phyloP scores from a whole-genome alignment of 192 early-diverging fungal species.

The Rhizoclosmatium sp. region DNA sequence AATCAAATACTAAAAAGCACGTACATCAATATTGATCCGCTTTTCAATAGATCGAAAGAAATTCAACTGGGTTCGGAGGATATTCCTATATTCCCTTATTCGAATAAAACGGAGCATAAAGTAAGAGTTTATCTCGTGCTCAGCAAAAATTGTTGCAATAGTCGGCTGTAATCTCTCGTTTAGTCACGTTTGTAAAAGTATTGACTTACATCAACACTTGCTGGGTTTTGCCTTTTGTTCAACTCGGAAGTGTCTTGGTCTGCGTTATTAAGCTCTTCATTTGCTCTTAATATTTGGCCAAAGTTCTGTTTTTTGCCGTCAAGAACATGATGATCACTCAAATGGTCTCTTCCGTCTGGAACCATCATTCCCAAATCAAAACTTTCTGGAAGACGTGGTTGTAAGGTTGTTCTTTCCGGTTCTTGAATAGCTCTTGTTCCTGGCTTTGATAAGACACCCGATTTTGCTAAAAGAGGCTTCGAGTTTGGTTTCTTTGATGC shows the following conservation, averaged over 20 bases:
- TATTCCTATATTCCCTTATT: slow-evolving; percentile 50
- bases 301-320: slow-evolving; percentile 58
- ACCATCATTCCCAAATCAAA: slow-evolving; percentile 60
- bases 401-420: slow-evolving; percentile 19
- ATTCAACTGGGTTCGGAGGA: slow-evolving; percentile 56
- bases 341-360: slow-evolving; percentile 46
- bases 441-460: slow-evolving; percentile 27
- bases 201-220: slow-evolving; percentile 25
- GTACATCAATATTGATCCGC: slow-evolving; percentile 53
- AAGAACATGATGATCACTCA: slow-evolving; percentile 52
- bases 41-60: slow-evolving; percentile 63
- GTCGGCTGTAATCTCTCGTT: slow-evolving; percentile 42
- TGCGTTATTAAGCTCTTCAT: slow-evolving; percentile 48
- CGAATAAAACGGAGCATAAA: slow-evolving; percentile 51
- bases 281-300: slow-evolving; percentile 49
- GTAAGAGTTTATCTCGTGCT: slow-evolving; percentile 59
- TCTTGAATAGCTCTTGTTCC: slow-evolving; percentile 28
- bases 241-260: slow-evolving; percentile 44
- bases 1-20: slow-evolving; percentile 5
- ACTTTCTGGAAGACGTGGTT: slow-evolving; percentile 33
- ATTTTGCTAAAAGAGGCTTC: slow-evolving; percentile 34
- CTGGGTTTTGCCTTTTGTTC: not conserved
- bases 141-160: slow-evolving; percentile 59
- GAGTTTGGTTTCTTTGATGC: slow-evolving; percentile 38
- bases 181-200: not conserved